Evolutionary conservation across 2,329 filamentous ascomycete genomes (phyloP), one percentile per base, ranked within the genome.

Genomic region (Diaporthe destruens): DNA sequence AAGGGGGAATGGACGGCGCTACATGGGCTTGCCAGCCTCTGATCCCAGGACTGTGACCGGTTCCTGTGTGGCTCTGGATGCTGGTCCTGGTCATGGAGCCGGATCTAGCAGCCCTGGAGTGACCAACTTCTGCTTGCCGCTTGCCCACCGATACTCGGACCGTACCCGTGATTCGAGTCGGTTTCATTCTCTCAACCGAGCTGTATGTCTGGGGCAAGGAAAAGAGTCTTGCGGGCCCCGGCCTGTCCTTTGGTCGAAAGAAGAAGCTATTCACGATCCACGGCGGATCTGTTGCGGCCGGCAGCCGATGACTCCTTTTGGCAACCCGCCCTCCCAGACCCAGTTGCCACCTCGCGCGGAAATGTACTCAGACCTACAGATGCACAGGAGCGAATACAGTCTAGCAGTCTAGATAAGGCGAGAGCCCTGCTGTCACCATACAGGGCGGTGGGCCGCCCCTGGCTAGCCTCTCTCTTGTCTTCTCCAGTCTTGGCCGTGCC

Each of bases 131-230:
- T 49, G 20, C 20, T 39, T 65, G 61, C 61, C 61, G 59, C 55
- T 39, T 49, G 42, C 29, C 57, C 65, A 70, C 66, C 66, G 71
- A 70, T 70, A 29, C 55, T 70, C 71, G 71, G 71, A 70, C 71
- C 55, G 71, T 49, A 51, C 32, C 55, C 44, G 61, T 32, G n/a
- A 23, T 51, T 36, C 29, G 23, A 51, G 42, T 51, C 44, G 23
- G 4, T 49, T 32, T 53, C 47, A 14, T 47, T 34, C 25, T 63
- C 18, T 49, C 42, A 66, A 36, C 29, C 44, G 12, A 49, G 25
- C 66, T 63, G 39, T 20, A 32, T 53, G 63, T 29, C 36, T 44
- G 66, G 36, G 32, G 47, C 25, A 56, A n/a, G 47, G 47, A 29
- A 54, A 34, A 54, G 14, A 44, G 14, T 44, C 16, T 25, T 39